Conservation (phyloP, 75 land plant genomes). For the Pinus albicaulis region DNA sequence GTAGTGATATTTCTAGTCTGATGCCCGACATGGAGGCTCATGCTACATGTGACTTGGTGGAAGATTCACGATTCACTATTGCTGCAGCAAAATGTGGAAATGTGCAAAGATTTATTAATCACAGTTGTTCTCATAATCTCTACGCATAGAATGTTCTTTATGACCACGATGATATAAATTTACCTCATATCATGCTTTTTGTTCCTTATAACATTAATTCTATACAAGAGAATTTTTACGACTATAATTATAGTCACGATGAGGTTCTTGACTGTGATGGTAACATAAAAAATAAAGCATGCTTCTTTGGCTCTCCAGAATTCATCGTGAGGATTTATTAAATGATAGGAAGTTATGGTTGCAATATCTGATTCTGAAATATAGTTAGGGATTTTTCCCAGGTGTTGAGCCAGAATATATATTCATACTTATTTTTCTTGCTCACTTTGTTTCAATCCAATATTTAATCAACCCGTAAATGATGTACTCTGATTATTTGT, state of each 20-base stretch:
- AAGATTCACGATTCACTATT: conserved; percentile 42
- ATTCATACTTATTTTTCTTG: not conserved
- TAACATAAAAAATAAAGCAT: conserved; percentile 40
- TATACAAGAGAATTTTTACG: conserved; percentile 51
- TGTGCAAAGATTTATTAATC: conserved; percentile 48
- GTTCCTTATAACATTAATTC: conserved; percentile 44
- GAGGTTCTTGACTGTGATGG: conserved; percentile 42
- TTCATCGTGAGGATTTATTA: conserved; percentile 64
- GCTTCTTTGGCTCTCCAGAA: conserved; percentile 34
- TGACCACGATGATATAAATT: conserved; percentile 51
- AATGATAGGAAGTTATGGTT: not conserved
- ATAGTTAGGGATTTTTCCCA: not conserved
- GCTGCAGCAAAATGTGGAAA: conserved; percentile 52
- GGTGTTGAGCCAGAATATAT: not conserved
- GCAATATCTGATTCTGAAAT: no score
- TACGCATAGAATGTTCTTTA: conserved; percentile 68
- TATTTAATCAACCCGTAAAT: no score
- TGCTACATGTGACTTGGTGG: conserved; percentile 20
- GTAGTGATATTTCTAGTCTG: conserved; percentile 31
- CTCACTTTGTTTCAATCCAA: no score
- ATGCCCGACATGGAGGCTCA: conserved; percentile 12
- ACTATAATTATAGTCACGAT: conserved; percentile 50
- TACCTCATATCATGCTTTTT: conserved; percentile 63
- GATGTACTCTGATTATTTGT: no score
- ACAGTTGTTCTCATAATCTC: conserved; percentile 63